Conservation (phyloP, 2,329 filamentous ascomycete genomes). For the Xylariales sp. region DNA sequence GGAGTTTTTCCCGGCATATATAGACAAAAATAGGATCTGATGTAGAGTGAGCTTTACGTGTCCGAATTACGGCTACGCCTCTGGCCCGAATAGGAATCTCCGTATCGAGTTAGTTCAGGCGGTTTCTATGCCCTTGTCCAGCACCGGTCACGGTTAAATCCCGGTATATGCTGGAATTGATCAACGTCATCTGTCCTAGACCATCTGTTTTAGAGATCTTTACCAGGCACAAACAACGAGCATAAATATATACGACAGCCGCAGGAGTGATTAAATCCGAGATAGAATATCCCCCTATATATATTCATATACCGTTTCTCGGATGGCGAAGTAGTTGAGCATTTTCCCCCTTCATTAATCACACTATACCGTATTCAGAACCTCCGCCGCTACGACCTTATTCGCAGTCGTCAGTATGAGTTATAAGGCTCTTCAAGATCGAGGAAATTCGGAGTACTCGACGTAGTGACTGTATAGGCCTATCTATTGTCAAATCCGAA, state of each 20-base stretch:
- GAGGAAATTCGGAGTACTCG: background rate
- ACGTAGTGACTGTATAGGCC: background rate
- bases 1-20: background rate
- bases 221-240: background rate
- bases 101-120: slow-evolving; percentile 21
- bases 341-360: background rate
- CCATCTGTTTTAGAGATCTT: background rate
- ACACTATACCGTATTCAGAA: slow-evolving; percentile 15
- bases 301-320: no score
- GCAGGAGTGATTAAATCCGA: background rate
- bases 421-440: background rate
- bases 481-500: background rate
- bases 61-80: background rate
- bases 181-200: slow-evolving; percentile 11
- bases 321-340: background rate
- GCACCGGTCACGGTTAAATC: slow-evolving; percentile 14
- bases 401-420: no score
- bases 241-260: background rate
- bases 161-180: slow-evolving; percentile 13
- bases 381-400: slow-evolving; percentile 12
- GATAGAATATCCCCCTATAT: background rate
- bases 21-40: background rate
- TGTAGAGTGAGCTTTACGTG: slow-evolving; percentile 13
- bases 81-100: slow-evolving; percentile 32
- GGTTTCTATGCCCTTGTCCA: background rate